These are phyloP conservation scores for Ophiostoma sp. DNA, from an alignment of 2,329 filamentous ascomycete genomes.

Conservation along the genomic window DNA sequence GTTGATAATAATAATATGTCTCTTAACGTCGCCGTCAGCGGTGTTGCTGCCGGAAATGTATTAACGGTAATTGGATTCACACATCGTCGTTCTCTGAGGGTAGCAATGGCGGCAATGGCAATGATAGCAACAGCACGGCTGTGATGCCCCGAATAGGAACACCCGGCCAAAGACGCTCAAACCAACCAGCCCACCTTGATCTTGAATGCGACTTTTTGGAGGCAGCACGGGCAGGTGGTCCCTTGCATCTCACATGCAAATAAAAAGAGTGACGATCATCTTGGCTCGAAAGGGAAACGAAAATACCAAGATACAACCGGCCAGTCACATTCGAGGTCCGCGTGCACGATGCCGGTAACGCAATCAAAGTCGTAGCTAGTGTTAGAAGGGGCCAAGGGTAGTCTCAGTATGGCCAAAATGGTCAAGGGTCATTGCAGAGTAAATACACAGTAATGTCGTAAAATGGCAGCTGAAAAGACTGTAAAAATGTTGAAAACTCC, in stretches of 20 bases:
- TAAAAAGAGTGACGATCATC: background rate
- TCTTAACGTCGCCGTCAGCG: background rate
- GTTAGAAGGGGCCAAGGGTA: no score
- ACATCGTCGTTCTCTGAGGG: background rate
- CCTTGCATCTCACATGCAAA: slow-evolving; percentile 15
- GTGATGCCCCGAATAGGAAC: background rate
- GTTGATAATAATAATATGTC: background rate
- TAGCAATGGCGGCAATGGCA: background rate
- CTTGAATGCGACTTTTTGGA: background rate
- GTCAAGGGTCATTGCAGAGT: background rate
- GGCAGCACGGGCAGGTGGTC: background rate
- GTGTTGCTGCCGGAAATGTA: slow-evolving; percentile 8
- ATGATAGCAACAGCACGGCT: background rate
- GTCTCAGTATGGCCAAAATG: background rate
- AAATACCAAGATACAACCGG: background rate
- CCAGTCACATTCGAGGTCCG: slow-evolving; percentile 7
- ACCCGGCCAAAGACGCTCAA: slow-evolving; percentile 3
- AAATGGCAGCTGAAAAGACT: background rate
- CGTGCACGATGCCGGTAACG: background rate
- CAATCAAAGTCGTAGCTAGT: background rate
- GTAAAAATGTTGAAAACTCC: background rate
- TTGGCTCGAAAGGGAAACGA: background rate
- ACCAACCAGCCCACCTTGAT: background rate
- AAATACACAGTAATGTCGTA: no score
- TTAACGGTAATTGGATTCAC: background rate